A percentile compares a stretch with the other conserved stretches of the same genome.
These are phyloP conservation scores for Malassezia dermatis DNA, from an alignment of 1,284 basidiomycete species.

Conservation along the genomic window DNA sequence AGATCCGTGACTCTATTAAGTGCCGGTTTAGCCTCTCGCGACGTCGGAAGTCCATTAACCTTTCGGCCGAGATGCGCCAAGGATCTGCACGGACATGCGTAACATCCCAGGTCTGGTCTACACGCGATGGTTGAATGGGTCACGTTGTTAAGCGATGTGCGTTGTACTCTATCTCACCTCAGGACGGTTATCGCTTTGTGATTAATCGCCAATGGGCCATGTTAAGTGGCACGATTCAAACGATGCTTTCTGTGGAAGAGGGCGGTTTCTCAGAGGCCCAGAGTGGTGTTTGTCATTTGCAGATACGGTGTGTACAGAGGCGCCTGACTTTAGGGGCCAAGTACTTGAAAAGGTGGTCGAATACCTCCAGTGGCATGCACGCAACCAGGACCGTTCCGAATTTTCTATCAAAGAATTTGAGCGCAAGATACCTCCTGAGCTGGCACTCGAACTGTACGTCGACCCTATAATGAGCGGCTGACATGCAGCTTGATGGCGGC, in stretches of 20 bases:
- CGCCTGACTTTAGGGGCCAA: constrained; percentile 50
- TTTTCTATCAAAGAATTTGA: constrained; percentile 68
- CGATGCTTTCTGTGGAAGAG: constrained; percentile 31
- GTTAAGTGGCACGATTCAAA: constrained; percentile 28
- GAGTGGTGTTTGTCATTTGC: constrained; percentile 47
- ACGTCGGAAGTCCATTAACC: constrained; percentile 4
- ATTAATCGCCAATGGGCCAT: constrained; percentile 25
- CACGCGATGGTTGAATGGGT: constrained; percentile 24
- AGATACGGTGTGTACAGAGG: constrained; percentile 46
- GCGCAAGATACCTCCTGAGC: constrained; percentile 66
- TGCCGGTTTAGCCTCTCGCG: background rate
- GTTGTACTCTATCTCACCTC: constrained; percentile 1
- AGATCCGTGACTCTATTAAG: background rate
- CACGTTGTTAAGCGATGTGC: constrained; percentile 37
- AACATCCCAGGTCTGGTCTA: background rate
- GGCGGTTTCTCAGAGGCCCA: constrained; percentile 49
- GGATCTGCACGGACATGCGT: background rate
- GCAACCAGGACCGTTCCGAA: constrained; percentile 57
- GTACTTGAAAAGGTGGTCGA: constrained; percentile 72
- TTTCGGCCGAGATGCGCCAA: constrained; percentile 11
- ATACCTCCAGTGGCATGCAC: constrained; percentile 66
- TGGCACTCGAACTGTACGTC: constrained; percentile 68
- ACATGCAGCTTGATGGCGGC: constrained; percentile 33
- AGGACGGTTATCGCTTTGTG: constrained; percentile 39
- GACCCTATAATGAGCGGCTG: constrained; percentile 30